phyloP scores from a whole-genome alignment of 108 stramenopile species.

The Cyclotella sp. region DNA sequence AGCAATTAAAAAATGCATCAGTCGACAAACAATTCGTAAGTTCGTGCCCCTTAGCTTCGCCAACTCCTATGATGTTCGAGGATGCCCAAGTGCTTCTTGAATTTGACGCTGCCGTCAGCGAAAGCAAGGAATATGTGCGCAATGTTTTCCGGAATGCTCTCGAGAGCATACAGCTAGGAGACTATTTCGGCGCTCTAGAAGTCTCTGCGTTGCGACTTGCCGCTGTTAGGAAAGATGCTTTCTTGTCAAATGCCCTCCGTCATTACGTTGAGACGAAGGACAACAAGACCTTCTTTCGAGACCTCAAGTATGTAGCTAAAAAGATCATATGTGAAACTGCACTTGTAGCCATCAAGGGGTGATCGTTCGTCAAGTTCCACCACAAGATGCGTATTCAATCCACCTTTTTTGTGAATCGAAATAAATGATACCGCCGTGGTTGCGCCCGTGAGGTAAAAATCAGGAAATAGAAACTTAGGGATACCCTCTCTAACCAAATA shows the following conservation, averaged over 20 bases:
- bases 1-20: neutral
- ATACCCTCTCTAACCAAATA: too few species aligned
- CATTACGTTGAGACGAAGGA: slow-evolving; percentile 12
- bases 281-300: slow-evolving; percentile 1
- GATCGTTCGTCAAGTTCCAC: neutral
- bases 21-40: slow-evolving; percentile 1
- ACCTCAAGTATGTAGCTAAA: slow-evolving; percentile 3
- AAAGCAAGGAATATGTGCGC: neutral
- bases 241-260: slow-evolving; percentile 11
- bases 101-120: neutral
- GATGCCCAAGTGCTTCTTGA: neutral
- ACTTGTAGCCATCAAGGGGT: neutral
- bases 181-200: slow-evolving; percentile 24
- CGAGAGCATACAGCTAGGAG: slow-evolving; percentile 13
- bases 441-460: too few species aligned
- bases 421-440: too few species aligned
- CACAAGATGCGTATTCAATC: too few species aligned
- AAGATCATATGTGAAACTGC: slow-evolving; percentile 15
- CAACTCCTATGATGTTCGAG: neutral
- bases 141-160: slow-evolving; percentile 10
- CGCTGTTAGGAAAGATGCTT: slow-evolving; percentile 23
- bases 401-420: too few species aligned
- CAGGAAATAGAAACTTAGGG: too few species aligned
- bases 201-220: slow-evolving; percentile 47
- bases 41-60: neutral